Base-by-base conservation (phyloP, 2,329 filamentous ascomycete species). In the Ophidiomyces ophidiicola region DNA sequence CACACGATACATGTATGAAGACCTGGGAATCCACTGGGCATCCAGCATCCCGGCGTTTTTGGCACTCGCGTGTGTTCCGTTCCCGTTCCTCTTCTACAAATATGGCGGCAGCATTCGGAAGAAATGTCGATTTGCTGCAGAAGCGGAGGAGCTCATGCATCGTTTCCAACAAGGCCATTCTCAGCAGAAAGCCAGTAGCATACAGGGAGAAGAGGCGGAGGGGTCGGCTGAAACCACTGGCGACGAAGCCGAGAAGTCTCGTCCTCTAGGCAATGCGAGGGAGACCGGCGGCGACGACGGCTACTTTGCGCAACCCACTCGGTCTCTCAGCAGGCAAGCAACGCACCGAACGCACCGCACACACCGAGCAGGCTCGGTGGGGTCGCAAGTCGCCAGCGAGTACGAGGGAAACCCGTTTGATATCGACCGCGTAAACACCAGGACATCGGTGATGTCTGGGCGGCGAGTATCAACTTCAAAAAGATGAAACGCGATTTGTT, bases 11-110 rank as follows among this genome's bases (percentile, higher is more conserved):
- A 63, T 64, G 59, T 64, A 59, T 43, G 32, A 63, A 2, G 61
- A 67, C 40, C 66, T 80, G 2, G 80, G 82, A 33, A 77, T 81
- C 41, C 80, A 86, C 61, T 87, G 82, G 82, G 82, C 80, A 1
- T 76, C 70, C 23, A 76, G 74, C 0, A 64, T 88, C 10, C 82
- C 81, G 0, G 83, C 76, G 0, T 87, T 88, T 61, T 64, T 88
- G 3, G 74, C 80, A 0, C 56, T 86, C 3, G 70, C 69, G 7
- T 86, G 81, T 57, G 64, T 84, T 12, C 80, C 82, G 0, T 79
- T 82, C 52, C 82, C 82, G 0, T 80, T 82, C 57, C 56, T 88
- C 11, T 83, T 88, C 59, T 82, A 82, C 63, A 76, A 71, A 49
- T 84, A 83, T 55, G 82, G 82, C 26, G 62, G 58, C 5, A 15